phyloP scores from a whole-genome alignment of 768 basidiomycete species.

The Russula abietina region DNA sequence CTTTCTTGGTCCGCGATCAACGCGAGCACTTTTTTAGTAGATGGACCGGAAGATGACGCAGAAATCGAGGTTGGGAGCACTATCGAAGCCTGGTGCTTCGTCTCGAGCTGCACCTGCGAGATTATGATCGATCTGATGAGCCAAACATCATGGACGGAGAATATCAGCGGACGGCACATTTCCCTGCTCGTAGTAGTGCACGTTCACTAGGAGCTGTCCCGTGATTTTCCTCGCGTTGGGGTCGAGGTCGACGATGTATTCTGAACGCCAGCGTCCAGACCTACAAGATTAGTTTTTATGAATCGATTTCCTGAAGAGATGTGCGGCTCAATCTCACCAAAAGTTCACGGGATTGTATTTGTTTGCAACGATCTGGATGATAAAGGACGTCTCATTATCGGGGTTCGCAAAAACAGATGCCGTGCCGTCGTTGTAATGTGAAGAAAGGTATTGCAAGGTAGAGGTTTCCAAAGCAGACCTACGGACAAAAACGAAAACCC shows the following conservation, averaged over 20 bases:
- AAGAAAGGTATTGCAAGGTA: slow-evolving; percentile 58
- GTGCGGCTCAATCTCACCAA: slow-evolving; percentile 51
- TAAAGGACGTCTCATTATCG: slow-evolving; percentile 43
- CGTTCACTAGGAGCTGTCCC: slow-evolving; percentile 75
- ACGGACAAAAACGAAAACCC: neutral
- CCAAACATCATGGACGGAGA: neutral
- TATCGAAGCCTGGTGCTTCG: slow-evolving; percentile 63
- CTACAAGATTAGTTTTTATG: slow-evolving; percentile 35
- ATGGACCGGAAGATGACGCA: slow-evolving; percentile 43
- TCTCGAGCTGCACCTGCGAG: slow-evolving; percentile 80
- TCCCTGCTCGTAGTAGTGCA: slow-evolving; percentile 98
- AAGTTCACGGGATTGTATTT: slow-evolving; percentile 92
- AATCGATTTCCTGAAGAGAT: neutral
- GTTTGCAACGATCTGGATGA: slow-evolving; percentile 86
- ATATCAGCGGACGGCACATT: slow-evolving; percentile 49
- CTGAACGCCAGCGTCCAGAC: slow-evolving; percentile 93
- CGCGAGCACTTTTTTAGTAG: slow-evolving; percentile 70
- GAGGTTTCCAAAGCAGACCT: slow-evolving; percentile 70
- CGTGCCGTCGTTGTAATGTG: slow-evolving; percentile 82
- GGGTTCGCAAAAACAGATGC: slow-evolving; percentile 60
- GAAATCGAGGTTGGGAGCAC: slow-evolving; percentile 53
- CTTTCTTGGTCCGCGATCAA: slow-evolving; percentile 76
- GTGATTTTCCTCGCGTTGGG: slow-evolving; percentile 51
- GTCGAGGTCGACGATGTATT: slow-evolving; percentile 69
- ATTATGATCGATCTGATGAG: neutral